Conservation (phyloP, 257 asterid species). For the Gardenia jasminoides region DNA sequence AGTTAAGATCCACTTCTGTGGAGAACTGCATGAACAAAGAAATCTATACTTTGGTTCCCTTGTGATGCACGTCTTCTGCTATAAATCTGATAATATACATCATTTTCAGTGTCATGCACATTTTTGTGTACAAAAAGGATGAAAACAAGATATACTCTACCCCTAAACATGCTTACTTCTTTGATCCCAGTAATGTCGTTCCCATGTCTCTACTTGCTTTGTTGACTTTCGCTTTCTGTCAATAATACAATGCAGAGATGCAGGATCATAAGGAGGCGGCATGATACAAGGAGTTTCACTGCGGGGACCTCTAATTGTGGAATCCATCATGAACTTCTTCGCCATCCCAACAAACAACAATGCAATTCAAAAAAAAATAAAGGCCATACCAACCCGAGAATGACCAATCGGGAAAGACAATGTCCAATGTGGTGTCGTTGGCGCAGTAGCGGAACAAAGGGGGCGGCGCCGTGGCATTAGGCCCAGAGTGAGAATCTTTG, state of each 20-base stretch:
- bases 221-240: neutral
- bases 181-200: conserved; percentile 7
- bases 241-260: neutral
- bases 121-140: neutral
- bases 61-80: neutral
- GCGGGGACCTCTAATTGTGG: neutral
- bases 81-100: neutral
- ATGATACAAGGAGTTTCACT: neutral
- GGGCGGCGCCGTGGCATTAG: conserved; percentile 29
- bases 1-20: too few species aligned
- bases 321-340: conserved; percentile 15
- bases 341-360: neutral
- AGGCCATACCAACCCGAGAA: conserved; percentile 47
- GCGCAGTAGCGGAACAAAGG: conserved; percentile 36
- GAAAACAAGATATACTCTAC: neutral
- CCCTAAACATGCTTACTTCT: neutral
- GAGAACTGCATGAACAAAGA: neutral
- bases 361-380: too few species aligned
- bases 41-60: neutral
- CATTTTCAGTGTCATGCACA: neutral
- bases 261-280: conserved; percentile 18
- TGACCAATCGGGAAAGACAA: conserved; percentile 55
- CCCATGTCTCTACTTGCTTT: conserved; percentile 8
- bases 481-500: neutral
- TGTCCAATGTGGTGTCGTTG: conserved; percentile 34